These are phyloP conservation scores for Aspergillus ochraceus DNA, from an alignment of 2,329 filamentous ascomycete species.

Conservation along the genomic window DNA sequence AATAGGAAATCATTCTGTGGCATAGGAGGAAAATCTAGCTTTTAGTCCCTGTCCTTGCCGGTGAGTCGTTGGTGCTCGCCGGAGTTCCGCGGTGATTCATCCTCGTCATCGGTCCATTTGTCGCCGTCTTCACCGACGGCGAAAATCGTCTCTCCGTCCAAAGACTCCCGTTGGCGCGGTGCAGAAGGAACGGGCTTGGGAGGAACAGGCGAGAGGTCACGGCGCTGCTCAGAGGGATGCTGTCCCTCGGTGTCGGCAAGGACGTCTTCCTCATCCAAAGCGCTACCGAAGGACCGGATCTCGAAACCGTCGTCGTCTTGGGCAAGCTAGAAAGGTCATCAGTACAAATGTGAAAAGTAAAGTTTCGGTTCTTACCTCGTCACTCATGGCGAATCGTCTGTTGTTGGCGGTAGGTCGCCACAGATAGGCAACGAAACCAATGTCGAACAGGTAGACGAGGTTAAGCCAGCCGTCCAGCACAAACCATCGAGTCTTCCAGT, in stretches of 20 bases:
- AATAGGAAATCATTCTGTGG: neutral
- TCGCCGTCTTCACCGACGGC: constrained; percentile 86
- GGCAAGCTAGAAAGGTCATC: constrained; percentile 62
- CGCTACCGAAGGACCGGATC: constrained; percentile 85
- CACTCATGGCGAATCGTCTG: constrained; percentile 95
- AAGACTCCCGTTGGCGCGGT: constrained; percentile 57
- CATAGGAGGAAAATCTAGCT: neutral
- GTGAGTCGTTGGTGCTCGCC: constrained; percentile 54
- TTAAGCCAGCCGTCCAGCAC: constrained; percentile 97
- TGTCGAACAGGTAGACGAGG: constrained; percentile 90
- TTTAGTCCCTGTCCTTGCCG: constrained; percentile 34
- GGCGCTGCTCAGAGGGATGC: constrained; percentile 29
- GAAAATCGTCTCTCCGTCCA: constrained; percentile 93
- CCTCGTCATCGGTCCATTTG: constrained; percentile 72
- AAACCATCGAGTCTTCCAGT: constrained; percentile 98
- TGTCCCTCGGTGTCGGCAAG: constrained; percentile 39
- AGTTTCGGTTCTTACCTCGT: constrained; percentile 61
- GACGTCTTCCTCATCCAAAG: constrained; percentile 63
- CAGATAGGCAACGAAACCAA: constrained; percentile 89
- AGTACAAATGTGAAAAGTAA: constrained; percentile 21
- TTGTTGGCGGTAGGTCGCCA: constrained; percentile 98
- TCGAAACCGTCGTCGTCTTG: constrained; percentile 99
- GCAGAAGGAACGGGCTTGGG: constrained; percentile 55
- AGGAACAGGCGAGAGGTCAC: constrained; percentile 40
- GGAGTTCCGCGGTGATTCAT: constrained; percentile 54